Evolutionary conservation across 1,284 basidiomycete genomes (phyloP).

Genomic region (Veloboletus limbatus): DNA sequence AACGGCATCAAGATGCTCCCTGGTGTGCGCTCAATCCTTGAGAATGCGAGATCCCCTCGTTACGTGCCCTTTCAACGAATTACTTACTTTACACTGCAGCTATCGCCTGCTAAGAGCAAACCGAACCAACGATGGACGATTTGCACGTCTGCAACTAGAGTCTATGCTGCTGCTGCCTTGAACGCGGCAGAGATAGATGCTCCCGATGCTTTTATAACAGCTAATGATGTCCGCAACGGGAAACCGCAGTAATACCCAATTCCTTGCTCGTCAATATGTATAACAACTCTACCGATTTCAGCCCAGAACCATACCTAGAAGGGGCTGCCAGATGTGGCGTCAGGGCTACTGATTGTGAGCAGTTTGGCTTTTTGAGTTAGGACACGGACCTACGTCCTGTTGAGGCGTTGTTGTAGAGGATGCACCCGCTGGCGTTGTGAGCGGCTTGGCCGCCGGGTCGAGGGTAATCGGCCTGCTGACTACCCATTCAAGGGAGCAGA

Average conservation of each 20-base stretch:
- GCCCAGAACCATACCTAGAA: slow-evolving; percentile 84
- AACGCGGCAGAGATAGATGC: slow-evolving; percentile 48
- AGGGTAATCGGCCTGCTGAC: slow-evolving; percentile 80
- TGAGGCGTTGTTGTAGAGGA: slow-evolving; percentile 83
- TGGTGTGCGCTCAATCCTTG: slow-evolving; percentile 54
- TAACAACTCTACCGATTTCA: slow-evolving; percentile 34
- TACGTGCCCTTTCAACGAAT: background rate
- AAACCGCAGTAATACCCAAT: slow-evolving; percentile 66
- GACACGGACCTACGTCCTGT: slow-evolving; percentile 10
- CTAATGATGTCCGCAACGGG: slow-evolving; percentile 76
- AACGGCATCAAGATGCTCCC: slow-evolving; percentile 63
- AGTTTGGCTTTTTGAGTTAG: background rate
- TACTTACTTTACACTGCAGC: slow-evolving; percentile 33
- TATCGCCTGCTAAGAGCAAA: slow-evolving; percentile 41
- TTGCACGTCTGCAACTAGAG: slow-evolving; percentile 64
- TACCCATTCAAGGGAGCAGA: slow-evolving; percentile 64
- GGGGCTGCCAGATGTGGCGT: slow-evolving; percentile 65
- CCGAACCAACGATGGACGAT: slow-evolving; percentile 64
- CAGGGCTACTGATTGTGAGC: slow-evolving; percentile 56
- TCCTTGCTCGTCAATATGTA: slow-evolving; percentile 9
- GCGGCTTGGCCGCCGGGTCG: slow-evolving; percentile 75
- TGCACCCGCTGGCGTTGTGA: slow-evolving; percentile 75
- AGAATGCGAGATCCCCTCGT: slow-evolving; percentile 39
- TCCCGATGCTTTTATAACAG: slow-evolving; percentile 70
- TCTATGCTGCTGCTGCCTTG: slow-evolving; percentile 57